A percentile compares a stretch with the other conserved stretches of the same genome.
Evolutionary conservation across 2,329 filamentous ascomycete species (phyloP).

Genomic region (Diaporthe batatas): DNA sequence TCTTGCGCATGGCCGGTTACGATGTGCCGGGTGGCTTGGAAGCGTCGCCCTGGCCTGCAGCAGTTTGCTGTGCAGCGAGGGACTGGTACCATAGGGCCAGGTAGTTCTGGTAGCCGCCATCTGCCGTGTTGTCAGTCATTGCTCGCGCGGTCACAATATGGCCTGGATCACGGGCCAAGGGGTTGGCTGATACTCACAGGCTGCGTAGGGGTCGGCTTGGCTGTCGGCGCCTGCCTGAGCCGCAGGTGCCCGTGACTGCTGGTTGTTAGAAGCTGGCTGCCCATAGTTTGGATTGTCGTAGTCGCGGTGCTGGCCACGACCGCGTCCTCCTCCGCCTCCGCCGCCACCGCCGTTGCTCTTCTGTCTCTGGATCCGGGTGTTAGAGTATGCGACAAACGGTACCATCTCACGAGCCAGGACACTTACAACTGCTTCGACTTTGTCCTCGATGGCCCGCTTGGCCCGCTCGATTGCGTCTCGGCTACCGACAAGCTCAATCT

Average conservation of each 20-base stretch:
- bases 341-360: slow-evolving; percentile 65
- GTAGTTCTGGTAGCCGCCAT: slow-evolving; percentile 87
- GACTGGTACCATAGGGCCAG: slow-evolving; percentile 86
- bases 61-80: slow-evolving; percentile 53
- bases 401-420: neutral
- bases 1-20: slow-evolving; percentile 36
- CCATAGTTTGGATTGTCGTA: slow-evolving; percentile 67
- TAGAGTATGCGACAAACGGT: slow-evolving; percentile 44
- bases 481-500: slow-evolving; percentile 87
- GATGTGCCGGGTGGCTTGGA: slow-evolving; percentile 42
- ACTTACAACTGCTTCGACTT: slow-evolving; percentile 89
- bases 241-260: slow-evolving; percentile 58
- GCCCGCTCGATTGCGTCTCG: slow-evolving; percentile 83
- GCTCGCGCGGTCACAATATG: neutral
- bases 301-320: slow-evolving; percentile 62
- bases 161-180: neutral
- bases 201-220: slow-evolving; percentile 78
- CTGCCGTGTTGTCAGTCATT: slow-evolving; percentile 55
- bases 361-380: slow-evolving; percentile 58
- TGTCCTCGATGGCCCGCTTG: slow-evolving; percentile 89
- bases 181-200: slow-evolving; percentile 66
- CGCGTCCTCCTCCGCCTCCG: slow-evolving; percentile 58
- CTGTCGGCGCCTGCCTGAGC: slow-evolving; percentile 61
- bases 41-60: slow-evolving; percentile 42
- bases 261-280: slow-evolving; percentile 63